Base-by-base conservation (phyloP, 106 monocot species). In the Platanthera guangdongensis region DNA sequence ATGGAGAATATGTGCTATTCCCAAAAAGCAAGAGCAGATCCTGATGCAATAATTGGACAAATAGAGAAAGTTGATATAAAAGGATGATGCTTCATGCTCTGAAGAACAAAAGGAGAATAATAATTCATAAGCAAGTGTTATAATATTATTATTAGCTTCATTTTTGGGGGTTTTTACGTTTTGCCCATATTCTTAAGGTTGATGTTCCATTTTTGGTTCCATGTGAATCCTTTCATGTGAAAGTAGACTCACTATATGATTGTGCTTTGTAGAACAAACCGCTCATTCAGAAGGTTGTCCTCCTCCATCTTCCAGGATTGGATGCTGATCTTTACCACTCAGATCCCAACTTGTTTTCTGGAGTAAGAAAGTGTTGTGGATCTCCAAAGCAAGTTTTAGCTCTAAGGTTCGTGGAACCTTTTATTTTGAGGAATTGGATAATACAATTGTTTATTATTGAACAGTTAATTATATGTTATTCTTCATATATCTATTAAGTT, bases 291-390 rank as follows among this genome's bases (percentile, higher is more conserved):
- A 96, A 96, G 86, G 93, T 92, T 72, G 78, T 99, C 21, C 88
- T 94, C 59, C 88, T 94, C 50, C 83, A 92, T 83, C 78, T 97
- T 82, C 97, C 97, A 71, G 93, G 97, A 57, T 81, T 97, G 73
- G 94, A 97, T 89, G 97, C 97, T 57, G 89, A 91, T 72, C 82
- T 97, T 19, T 97, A 91, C 77, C 85, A 90, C 91, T 90, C 91
- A 74, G 51, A 88, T n/a, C 79, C 77, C 16, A 75, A 72, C 67
- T 50, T 82, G 19, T 82, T 99, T 68, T 45, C 83, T 80, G 83
- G 84, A 80, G 52, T 94, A 22, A 89, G 75, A 79, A 82, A 83
- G 30, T 77, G 50, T 73, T 89, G 86, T 85, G 94, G 94, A 57
- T 84, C 72, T 75, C 97, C 97, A 74, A 94, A 81, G 77, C 91